phyloP scores from a whole-genome alignment of 1,284 basidiomycete genomes.

The Trametes versicolor region DNA sequence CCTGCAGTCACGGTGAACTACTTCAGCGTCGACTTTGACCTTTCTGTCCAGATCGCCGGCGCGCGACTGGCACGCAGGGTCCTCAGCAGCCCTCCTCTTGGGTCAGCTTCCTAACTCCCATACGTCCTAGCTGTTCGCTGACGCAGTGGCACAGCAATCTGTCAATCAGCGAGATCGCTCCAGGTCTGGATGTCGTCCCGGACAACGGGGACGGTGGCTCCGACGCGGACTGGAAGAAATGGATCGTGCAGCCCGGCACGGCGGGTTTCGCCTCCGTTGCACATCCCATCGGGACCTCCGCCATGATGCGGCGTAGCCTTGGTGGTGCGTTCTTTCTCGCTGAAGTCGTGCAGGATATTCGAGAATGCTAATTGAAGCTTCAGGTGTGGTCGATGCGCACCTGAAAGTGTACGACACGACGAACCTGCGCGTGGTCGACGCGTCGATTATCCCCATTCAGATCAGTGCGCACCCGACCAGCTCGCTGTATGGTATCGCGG shows the following conservation, averaged over 20 bases:
- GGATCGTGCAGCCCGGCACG: constrained; percentile 47
- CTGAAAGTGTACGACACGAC: constrained; percentile 66
- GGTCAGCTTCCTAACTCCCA: background rate
- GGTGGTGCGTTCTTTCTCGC: constrained; percentile 56
- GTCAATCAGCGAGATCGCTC: constrained; percentile 49
- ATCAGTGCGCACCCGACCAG: constrained; percentile 51
- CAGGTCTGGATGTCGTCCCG: constrained; percentile 50
- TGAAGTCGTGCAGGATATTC: background rate
- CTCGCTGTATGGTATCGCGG: constrained; percentile 33
- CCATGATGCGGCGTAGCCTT: constrained; percentile 66
- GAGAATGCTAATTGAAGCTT: constrained; percentile 2
- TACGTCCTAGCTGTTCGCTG: background rate
- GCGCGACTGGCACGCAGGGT: constrained; percentile 56
- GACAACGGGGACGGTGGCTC: constrained; percentile 53
- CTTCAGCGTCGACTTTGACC: constrained; percentile 57
- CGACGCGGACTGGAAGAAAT: constrained; percentile 54
- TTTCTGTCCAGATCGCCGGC: constrained; percentile 58
- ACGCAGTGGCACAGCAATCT: constrained; percentile 5
- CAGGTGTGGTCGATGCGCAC: constrained; percentile 67
- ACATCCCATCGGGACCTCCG: constrained; percentile 69
- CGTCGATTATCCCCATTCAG: constrained; percentile 58
- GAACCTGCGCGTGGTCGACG: constrained; percentile 64
- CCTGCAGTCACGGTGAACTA: constrained; percentile 60
- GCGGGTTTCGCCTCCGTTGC: constrained; percentile 52
- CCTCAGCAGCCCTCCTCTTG: constrained; percentile 49